These are phyloP conservation scores for Boletellus ananiceps DNA, from an alignment of 768 basidiomycete genomes.

Conservation along the genomic window DNA sequence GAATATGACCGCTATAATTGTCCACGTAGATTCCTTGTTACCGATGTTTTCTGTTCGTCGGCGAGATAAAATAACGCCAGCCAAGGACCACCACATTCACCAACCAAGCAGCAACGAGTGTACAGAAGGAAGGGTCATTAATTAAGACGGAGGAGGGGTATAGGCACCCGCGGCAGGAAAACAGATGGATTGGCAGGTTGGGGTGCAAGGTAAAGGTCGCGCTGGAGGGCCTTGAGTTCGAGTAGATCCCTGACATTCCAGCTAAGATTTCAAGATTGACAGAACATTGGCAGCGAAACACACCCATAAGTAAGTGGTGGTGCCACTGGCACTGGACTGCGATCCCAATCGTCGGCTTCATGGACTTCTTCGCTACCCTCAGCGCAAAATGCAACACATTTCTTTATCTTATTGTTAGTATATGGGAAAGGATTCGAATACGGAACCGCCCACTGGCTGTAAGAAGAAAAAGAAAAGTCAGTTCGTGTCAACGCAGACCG, in stretches of 20 bases:
- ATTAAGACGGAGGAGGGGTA: conserved; percentile 57
- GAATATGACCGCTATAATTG: too few relatives aligned
- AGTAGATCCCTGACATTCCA: conserved; percentile 47
- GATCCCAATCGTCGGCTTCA: conserved; percentile 75
- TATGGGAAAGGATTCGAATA: not conserved
- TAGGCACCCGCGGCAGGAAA: conserved; percentile 52
- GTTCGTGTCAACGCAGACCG: not conserved
- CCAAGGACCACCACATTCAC: too few relatives aligned
- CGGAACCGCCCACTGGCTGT: conserved; percentile 11
- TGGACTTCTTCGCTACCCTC: conserved; percentile 54
- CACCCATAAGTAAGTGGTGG: conserved; percentile 62
- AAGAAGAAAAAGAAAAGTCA: not conserved
- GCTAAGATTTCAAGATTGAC: not conserved
- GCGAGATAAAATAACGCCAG: too few relatives aligned
- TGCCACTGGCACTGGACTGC: conserved; percentile 64
- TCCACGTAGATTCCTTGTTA: too few relatives aligned
- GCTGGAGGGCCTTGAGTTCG: conserved; percentile 66
- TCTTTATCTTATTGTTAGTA: conserved; percentile 24
- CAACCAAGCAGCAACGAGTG: not conserved
- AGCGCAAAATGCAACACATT: conserved; percentile 61
- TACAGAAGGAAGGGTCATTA: conserved; percentile 11
- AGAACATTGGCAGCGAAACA: conserved; percentile 29
- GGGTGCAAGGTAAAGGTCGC: conserved; percentile 54
- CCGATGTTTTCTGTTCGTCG: too few relatives aligned
- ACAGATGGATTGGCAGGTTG: conserved; percentile 44